Conservation (phyloP, 2,329 filamentous ascomycete genomes). For the Cladophialophora bantiana region DNA sequence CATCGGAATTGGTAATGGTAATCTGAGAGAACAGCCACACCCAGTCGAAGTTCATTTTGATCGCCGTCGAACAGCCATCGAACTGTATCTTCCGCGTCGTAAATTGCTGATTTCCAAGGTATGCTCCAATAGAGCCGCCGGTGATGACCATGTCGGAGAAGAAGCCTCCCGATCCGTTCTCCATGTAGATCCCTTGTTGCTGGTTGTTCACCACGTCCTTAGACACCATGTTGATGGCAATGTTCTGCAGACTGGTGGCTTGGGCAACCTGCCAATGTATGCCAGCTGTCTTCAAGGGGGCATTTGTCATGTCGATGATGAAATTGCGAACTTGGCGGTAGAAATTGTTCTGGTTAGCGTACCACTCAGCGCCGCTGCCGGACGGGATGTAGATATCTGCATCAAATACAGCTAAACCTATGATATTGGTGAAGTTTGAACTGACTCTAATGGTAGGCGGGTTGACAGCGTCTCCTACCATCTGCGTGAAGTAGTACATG, state of each 20-base stretch:
- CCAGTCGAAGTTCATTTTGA: slow-evolving; percentile 65
- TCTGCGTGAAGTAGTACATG: slow-evolving; percentile 68
- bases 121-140: slow-evolving; percentile 66
- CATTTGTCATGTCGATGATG: slow-evolving; percentile 71
- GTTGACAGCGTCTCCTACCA: slow-evolving; percentile 71
- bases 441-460: slow-evolving; percentile 69
- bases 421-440: slow-evolving; percentile 59
- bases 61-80: slow-evolving; percentile 59
- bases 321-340: slow-evolving; percentile 79
- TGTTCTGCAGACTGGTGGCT: slow-evolving; percentile 74
- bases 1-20: slow-evolving; percentile 59
- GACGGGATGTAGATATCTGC: slow-evolving; percentile 72
- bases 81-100: slow-evolving; percentile 62
- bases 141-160: slow-evolving; percentile 66
- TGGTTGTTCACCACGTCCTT: slow-evolving; percentile 55
- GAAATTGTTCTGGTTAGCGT: slow-evolving; percentile 75
- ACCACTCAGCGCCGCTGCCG: slow-evolving; percentile 67
- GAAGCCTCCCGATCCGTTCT: slow-evolving; percentile 71
- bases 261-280: slow-evolving; percentile 81
- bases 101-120: slow-evolving; percentile 70
- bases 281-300: slow-evolving; percentile 61
- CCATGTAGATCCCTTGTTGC: slow-evolving; percentile 67
- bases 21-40: slow-evolving; percentile 66
- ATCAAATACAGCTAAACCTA: slow-evolving; percentile 82
- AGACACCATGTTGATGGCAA: slow-evolving; percentile 72